Evolutionary conservation across 305 asterid species (phyloP).

Genomic region (Fraxinus velutina): DNA sequence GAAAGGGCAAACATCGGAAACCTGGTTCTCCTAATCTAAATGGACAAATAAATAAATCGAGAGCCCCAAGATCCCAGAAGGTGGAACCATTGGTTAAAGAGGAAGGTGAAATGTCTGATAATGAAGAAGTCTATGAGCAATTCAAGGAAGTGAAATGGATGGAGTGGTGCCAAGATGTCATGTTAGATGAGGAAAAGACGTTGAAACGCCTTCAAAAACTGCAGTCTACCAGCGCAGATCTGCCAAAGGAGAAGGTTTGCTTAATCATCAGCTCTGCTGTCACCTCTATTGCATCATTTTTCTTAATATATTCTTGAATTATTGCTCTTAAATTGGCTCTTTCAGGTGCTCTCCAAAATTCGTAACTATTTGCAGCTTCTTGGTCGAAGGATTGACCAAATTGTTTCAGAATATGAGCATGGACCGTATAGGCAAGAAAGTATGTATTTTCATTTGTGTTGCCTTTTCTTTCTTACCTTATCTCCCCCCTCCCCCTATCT

Average conservation of each 20-base stretch:
- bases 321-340: conserved; percentile 9
- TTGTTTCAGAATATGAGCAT: conserved; percentile 67
- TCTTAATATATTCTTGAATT: conserved; percentile 10
- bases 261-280: not conserved
- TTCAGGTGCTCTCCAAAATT: conserved; percentile 82
- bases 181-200: conserved; percentile 75
- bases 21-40: conserved; percentile 47
- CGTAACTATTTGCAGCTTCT: conserved; percentile 91
- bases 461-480: not conserved
- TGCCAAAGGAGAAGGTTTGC: conserved; percentile 85
- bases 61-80: conserved; percentile 62
- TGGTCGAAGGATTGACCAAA: conserved; percentile 88
- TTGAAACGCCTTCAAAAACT: conserved; percentile 82
- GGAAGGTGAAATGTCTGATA: conserved; percentile 99
- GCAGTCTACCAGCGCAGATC: conserved; percentile 85
- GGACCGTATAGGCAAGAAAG: conserved; percentile 87
- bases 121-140: conserved; percentile 90
- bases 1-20: conserved; percentile 59
- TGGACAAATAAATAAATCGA: conserved; percentile 44
- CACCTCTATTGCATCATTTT: conserved; percentile 17
- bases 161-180: conserved; percentile 99
- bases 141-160: conserved; percentile 98
- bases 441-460: conserved; percentile 34
- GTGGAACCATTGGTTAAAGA: conserved; percentile 83
- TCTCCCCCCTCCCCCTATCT: not conserved